Evolutionary conservation across 169 alveolate genomes (phyloP), one percentile per base, ranked within the genome.

Genomic region (Cryptosporidium tyzzeri): DNA sequence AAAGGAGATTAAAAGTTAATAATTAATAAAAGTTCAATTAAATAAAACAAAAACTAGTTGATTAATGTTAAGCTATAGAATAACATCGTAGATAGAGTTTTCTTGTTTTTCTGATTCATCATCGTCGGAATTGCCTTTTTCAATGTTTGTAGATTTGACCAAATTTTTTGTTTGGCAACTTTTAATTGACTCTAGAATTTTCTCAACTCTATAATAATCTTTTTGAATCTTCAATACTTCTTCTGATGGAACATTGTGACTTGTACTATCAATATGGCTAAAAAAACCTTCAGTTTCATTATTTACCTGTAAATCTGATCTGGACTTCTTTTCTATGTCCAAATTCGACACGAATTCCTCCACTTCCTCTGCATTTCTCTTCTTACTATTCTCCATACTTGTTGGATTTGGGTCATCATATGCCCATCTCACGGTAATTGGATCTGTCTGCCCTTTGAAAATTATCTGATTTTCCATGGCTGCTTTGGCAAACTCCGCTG

Each of bases 401-500:
- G 68, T 68, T 39, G 94, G 95, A 59, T 93, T 86, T 1, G 95
- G 96, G 91, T 94, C 97, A 33, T 96, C 96, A 84, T 95, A 91
- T 5, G 99, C 99, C 99, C 99, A 98, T 68, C 95, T 97, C 31
- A 98, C 97, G 59, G 94, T 92, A 10, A 98, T 86, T 16, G 96
- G 96, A 51, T 98, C 99, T 0, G 93, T 91, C 48, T 95, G 92
- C 29, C 96, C 97, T 48, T 93, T 95, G 35, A 94, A 98, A 51
- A 98, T 74, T 1, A 98, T 95, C 75, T 98, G 98, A 69, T 97
- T 98, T 45, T 97, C 95, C 99, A 98, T 98, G 0, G 99, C 99
- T 84, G 97, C 99, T 91, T 98, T 98, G 1, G 99, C 99, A 91
- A 97, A 98, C 93, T 98, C 99, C 0, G 99, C 99, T 75, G 94